Evolutionary conservation across 2,329 filamentous ascomycete genomes (phyloP).

Genomic region (Botrytis medusae): DNA sequence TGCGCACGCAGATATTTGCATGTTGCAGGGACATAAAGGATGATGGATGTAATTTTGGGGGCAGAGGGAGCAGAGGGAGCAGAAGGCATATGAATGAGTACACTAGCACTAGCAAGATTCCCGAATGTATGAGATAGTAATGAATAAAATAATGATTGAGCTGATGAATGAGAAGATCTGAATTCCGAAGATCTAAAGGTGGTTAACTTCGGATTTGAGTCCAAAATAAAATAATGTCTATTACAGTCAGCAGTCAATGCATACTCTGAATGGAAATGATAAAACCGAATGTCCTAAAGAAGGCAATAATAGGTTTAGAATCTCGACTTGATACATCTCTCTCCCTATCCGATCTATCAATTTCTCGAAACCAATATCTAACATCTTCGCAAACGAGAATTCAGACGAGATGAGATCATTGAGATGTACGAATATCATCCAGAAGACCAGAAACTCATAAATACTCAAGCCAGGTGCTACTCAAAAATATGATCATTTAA

Average conservation of each 20-base stretch:
- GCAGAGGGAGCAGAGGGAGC: too few relatives aligned
- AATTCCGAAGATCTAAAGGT: fast-evolving
- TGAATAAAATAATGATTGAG: not conserved
- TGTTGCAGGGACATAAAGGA: not conserved
- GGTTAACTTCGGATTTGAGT: not conserved
- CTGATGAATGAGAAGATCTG: not conserved
- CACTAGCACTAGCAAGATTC: not conserved
- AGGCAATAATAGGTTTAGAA: too few relatives aligned
- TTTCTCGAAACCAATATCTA: not conserved
- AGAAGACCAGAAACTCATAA: too few relatives aligned
- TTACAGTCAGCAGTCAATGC: fast-evolving
- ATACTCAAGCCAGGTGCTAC: not conserved
- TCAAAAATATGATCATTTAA: not conserved
- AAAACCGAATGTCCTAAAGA: too few relatives aligned
- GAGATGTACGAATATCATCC: too few relatives aligned
- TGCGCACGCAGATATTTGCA: not conserved
- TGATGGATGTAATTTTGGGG: not conserved
- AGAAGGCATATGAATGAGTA: not conserved
- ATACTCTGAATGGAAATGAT: not conserved
- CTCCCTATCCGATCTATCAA: not conserved
- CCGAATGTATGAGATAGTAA: not conserved
- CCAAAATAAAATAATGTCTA: not conserved
- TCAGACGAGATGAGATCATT: too few relatives aligned
- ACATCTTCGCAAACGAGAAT: too few relatives aligned
- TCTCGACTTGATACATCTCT: too few relatives aligned